Conservation (phyloP, 2,329 filamentous ascomycete species). For the Xylogone sp. region DNA sequence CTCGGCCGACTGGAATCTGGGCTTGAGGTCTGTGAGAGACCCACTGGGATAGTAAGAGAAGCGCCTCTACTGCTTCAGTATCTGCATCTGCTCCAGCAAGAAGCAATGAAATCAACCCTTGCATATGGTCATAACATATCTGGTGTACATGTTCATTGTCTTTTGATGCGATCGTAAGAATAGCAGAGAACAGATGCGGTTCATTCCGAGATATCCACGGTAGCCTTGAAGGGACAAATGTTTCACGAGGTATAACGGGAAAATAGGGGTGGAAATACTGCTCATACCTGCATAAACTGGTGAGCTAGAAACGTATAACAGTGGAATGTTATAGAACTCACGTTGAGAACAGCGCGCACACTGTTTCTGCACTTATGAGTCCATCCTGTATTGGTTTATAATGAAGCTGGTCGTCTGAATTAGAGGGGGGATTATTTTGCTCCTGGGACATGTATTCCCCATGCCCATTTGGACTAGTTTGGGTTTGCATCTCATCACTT, state of each 20-base stretch:
- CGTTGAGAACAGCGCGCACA: slow-evolving; percentile 23
- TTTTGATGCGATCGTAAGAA: slow-evolving; percentile 68
- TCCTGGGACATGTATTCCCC: neutral
- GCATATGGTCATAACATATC: slow-evolving; percentile 67
- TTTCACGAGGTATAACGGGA: slow-evolving; percentile 56
- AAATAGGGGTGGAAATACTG: slow-evolving; percentile 63
- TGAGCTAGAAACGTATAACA: neutral
- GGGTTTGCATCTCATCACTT: slow-evolving; percentile 15
- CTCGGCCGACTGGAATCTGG: slow-evolving; percentile 51
- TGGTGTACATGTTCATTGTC: slow-evolving; percentile 63
- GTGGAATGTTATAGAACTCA: slow-evolving; percentile 6
- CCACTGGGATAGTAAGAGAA: slow-evolving; percentile 70
- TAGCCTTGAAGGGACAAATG: slow-evolving; percentile 48
- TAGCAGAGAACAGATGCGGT: slow-evolving; percentile 64
- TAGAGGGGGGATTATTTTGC: slow-evolving; percentile 9
- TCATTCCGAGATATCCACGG: slow-evolving; percentile 49
- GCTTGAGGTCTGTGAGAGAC: slow-evolving; percentile 32
- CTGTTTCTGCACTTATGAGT: slow-evolving; percentile 19
- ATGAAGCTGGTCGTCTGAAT: slow-evolving; percentile 18
- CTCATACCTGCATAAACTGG: slow-evolving; percentile 17
- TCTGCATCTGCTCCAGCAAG: slow-evolving; percentile 63
- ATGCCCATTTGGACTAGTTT: neutral
- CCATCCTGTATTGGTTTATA: slow-evolving; percentile 25
- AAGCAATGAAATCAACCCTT: slow-evolving; percentile 61
- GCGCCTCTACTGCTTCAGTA: slow-evolving; percentile 67